Evolutionary conservation across 495 filamentous ascomycete genomes (phyloP), one percentile per base, ranked within the genome.

Genomic region (Alectoria sarmentosa): DNA sequence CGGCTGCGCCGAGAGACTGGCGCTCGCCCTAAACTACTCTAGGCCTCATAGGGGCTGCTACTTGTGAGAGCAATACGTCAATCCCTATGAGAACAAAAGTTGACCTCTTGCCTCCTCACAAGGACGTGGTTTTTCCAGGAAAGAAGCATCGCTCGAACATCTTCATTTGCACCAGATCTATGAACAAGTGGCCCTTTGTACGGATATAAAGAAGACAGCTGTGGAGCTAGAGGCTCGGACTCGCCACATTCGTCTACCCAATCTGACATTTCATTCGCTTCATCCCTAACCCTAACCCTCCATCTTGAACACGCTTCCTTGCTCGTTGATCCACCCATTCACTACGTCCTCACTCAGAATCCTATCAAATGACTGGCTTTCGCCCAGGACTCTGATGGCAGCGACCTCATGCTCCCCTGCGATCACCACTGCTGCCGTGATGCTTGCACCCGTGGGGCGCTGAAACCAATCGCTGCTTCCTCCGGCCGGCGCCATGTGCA

Each of bases 381-480:
- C 69, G 26, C 75, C 72, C 15, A 80, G 69, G 9, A 77, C 67
- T 64, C 77, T 70, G 49, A 80, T 78, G 46, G 76, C 73, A 41
- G 79, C 70, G 9, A 64, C 68, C 44, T 74, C 76, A 44, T 74
- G 74, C n/a, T n/a, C n/a, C n/a, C n/a, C n/a, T n/a, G n/a, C n/a
- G n/a, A n/a, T n/a, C n/a, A n/a, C n/a, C n/a, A n/a, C n/a, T 21
- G 83, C 86, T 54, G 82, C 75, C 72, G 83, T 88, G 58, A 88
- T 78, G 34, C 77, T 70, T 15, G 65, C 69, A 37, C 73, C 69
- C 6, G 76, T 78, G 14, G 88, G 88, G 17, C 88, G 82, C 30
- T 72, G 65, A 69, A 91, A 84, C 72, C 80, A 90, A 75, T 90
- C 82, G 9, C 80, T 82, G 64, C 80, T 78, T 39, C 85, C 85